Evolutionary conservation across 805 yeast species (phyloP), one percentile per base, ranked within the genome.

Genomic region (Metschnikowia similis): DNA sequence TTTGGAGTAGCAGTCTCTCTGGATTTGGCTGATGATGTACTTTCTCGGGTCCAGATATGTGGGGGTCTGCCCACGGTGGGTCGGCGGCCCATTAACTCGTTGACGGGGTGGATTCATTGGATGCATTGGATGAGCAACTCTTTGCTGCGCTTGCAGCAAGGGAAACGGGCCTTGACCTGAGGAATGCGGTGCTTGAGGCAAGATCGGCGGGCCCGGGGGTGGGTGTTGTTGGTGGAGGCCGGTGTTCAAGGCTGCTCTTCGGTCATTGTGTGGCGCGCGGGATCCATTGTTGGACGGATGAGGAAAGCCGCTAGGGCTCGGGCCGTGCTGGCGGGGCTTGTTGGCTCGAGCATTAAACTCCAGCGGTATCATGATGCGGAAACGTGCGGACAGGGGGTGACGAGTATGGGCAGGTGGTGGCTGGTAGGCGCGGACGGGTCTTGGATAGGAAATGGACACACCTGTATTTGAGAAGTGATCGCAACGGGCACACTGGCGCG

Each of bases 1-100:
- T 40, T 70, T 71, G 27, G 71, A 66, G 56, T 72, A 73, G 56
- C 76, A 72, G 52, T 71, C 76, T 13, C 60, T 56, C 14, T 65
- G 60, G 30, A 72, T 57, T 48, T 69, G 70, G 44, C 70, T 74
- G 9, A 66, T 60, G 5, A 63, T 60, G 30, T 48, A 45, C 35
- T 56, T 50, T 16, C 66, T 54, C 10, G 59, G 59, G 45, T 57
- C 61, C 29, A 52, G 29, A 7, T 47, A 36, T 6, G 42, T 29
- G 26, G 37, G 14, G 17, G 41, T 35, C 35, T 49, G 48, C 2
- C 30, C 47, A 13, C 41, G 35, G 14, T 28, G 38, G 32, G 11
- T 10, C 14, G 41, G 17, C 29, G 44, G 38, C 28, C 29, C 49
- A n/a, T 17, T 36, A 29, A 28, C 27, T 17, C 50, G 45, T 35